phyloP scores from a whole-genome alignment of 2,329 filamentous ascomycete genomes.

The Curvularia lunata region DNA sequence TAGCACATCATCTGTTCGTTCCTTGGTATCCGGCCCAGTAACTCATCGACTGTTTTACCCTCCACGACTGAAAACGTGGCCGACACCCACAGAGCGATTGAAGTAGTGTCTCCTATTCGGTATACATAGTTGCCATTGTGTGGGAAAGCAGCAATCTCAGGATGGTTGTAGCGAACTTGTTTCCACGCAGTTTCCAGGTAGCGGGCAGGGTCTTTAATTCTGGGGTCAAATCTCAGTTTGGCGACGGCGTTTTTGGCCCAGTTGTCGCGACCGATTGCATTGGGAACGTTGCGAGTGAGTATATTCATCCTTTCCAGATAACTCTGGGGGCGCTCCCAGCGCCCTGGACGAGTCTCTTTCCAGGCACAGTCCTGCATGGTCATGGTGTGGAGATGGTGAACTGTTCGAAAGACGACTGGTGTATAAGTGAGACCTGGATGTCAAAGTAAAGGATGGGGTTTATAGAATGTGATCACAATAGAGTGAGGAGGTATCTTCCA shows the following conservation, averaged over 20 bases:
- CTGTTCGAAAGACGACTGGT: background rate
- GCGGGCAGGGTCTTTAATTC: conserved; percentile 26
- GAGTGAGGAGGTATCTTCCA: background rate
- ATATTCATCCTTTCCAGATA: conserved; percentile 33
- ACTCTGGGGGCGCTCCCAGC: conserved; percentile 33
- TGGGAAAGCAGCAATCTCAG: conserved; percentile 35
- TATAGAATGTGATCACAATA: too few relatives aligned
- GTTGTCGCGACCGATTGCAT: conserved; percentile 34
- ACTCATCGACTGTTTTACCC: conserved; percentile 27
- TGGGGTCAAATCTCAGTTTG: conserved; percentile 31
- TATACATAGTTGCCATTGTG: conserved; percentile 34
- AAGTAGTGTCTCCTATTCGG: conserved; percentile 28
- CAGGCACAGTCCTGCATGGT: conserved; percentile 20
- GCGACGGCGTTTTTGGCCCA: conserved; percentile 36
- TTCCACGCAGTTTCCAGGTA: conserved; percentile 32
- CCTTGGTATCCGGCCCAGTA: conserved; percentile 32
- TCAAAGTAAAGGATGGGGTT: background rate
- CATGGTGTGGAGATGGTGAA: background rate
- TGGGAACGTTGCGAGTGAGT: conserved; percentile 33
- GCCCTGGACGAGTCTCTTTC: conserved; percentile 35
- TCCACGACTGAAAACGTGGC: conserved; percentile 30
- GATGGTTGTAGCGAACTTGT: conserved; percentile 37
- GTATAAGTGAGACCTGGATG: background rate
- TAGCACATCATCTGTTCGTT: conserved; percentile 39
- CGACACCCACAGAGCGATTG: conserved; percentile 32